Evolutionary conservation across 352 stramenopile genomes (phyloP), one percentile per base, ranked within the genome.

Genomic region (Globisporangium uncinulatum): DNA sequence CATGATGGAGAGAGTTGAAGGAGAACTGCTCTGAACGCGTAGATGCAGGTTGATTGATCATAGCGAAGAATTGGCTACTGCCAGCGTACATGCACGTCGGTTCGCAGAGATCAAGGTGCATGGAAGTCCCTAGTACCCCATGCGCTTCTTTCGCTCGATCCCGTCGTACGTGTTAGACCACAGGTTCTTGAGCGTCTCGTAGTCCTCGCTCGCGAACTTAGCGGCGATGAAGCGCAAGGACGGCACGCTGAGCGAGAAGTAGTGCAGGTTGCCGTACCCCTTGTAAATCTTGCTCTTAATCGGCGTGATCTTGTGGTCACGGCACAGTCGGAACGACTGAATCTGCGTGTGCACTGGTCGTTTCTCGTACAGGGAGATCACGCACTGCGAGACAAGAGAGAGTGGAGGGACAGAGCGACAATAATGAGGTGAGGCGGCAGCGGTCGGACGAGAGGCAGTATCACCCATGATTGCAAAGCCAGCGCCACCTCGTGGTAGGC

Each of bases 281-380:
- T 91, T 93, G 75, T 93, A 93, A 58, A 93, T 93, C 62, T 93
- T 93, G 76, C 67, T 86, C 63, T 91, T 91, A 67, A 91, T 89
- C 15, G 80, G 80, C 34, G 80, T 89, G 56, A 90, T 86, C 48
- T 93, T 90, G 77, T 93, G 83, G 66, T 93, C 83, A 50, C 75
- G 71, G 49, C 81, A 91, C 45, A 93, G 59, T 0, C 83, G 78
- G 71, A 93, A 93, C 8, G 80, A 89, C 59, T 91, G 83, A 56
- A 93, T 93, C 69, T 88, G 77, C 32, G 80, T 91, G 61, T 88
- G 81, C 20, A 93, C 80, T 14, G 76, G 65, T 37, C 83, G 79
- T 65, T 91, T 93, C 64, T 92, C 83, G 57, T 92, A 92, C 49
- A 92, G 65, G 51, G 83, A 85, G 57, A 92, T 92, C 24, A 92